These are phyloP conservation scores for Zasmidium cellare DNA, from an alignment of 2,329 filamentous ascomycete species.

Conservation along the genomic window DNA sequence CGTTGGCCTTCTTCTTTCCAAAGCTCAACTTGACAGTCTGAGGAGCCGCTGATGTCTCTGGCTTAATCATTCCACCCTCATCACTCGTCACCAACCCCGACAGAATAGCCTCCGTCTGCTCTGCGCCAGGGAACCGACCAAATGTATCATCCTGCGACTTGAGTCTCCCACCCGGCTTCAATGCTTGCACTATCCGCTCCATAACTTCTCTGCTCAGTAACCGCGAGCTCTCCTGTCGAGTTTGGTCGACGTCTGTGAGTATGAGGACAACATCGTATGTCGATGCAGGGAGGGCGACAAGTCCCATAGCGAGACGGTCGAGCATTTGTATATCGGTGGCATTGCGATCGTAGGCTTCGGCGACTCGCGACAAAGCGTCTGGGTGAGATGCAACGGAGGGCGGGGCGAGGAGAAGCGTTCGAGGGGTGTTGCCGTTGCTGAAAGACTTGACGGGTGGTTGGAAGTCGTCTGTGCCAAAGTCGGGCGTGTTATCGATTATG, in stretches of 20 bases:
- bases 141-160: constrained; percentile 68
- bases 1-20: constrained; percentile 60
- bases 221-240: constrained; percentile 61
- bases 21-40: constrained; percentile 57
- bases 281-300: constrained; percentile 71
- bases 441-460: constrained; percentile 17
- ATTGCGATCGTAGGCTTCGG: constrained; percentile 71
- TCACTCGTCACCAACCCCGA: constrained; percentile 69
- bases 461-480: constrained; percentile 35
- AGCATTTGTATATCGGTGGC: constrained; percentile 95
- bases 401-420: constrained; percentile 83
- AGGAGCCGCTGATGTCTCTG: constrained; percentile 21
- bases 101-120: constrained; percentile 77
- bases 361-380: constrained; percentile 69
- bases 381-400: constrained; percentile 87
- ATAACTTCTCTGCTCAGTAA: constrained; percentile 70
- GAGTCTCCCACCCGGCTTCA: constrained; percentile 69
- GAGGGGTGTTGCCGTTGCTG: constrained; percentile 38
- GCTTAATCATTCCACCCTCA: constrained; percentile 69
- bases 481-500: constrained; percentile 40
- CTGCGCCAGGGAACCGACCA: constrained; percentile 44
- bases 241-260: constrained; percentile 73
- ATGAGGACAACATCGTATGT: constrained; percentile 86
- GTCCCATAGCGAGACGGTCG: constrained; percentile 80
- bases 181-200: constrained; percentile 65